Base-by-base conservation (phyloP, 2,329 filamentous ascomycete species). In the Alternaria infectoria region DNA sequence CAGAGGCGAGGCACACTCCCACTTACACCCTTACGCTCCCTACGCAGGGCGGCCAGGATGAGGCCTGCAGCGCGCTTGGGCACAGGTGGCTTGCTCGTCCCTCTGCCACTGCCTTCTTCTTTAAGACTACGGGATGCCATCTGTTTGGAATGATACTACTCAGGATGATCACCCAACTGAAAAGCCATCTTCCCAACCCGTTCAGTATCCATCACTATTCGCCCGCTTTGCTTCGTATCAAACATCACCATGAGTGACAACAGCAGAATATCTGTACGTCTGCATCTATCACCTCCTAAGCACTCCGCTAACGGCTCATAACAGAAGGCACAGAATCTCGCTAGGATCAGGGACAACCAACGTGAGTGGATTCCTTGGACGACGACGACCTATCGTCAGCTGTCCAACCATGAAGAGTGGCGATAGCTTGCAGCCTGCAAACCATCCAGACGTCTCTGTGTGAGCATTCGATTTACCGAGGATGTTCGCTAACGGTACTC, bases 321-420 rank as follows among this genome's bases (percentile, higher is more conserved):
- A 65, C 67, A 79, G 62, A 79, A 77, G 62, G 71, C 73, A 36
- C 77, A 81, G 57, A 83, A 83, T 56, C 79, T 84, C 32, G 85
- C 87, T 50, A 89, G 91, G 61, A 90, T 93, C 69, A 87, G 91
- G 67, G 90, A 93, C 72, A 94, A 93, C 72, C 91, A 93, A 76
- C 86, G 77, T 79, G 68, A 72, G 74, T 66, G 28, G 46, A 12
- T 49, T 59, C 50, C 10, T 6, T 59, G 44, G 6, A 45, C n/a
- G n/a, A 10, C 19, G 12, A 15, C 19, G 28, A 30, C 28, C 12
- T 13, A 30, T 30, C 28, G 28, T 30, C 28, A 30, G 28, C 40
- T 10, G 25, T 15, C 10, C 36, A 23, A 32, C 11, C 23, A 26
- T 26, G 40, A 21, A 45, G 25, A 45, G 17, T 23, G 55, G 21